A percentile compares a stretch with the other conserved stretches of the same genome.
These are phyloP conservation scores for Limnanthes douglasii DNA, from an alignment of 345 rosid genomes.

Conservation along the genomic window DNA sequence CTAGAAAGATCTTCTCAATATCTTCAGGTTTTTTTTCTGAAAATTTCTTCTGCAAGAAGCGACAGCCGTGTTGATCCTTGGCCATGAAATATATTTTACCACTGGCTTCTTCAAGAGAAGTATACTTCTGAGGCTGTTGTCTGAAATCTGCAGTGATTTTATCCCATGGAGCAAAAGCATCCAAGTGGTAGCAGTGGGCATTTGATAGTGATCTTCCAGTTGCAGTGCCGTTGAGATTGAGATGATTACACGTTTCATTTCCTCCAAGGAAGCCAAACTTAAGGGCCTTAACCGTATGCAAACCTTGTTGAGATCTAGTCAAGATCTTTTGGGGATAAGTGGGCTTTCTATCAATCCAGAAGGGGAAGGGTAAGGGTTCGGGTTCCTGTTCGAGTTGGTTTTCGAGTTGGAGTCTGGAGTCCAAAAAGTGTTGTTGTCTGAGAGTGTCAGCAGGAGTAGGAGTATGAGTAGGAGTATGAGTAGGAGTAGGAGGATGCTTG, in stretches of 20 bases:
- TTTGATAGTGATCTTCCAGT: constrained; percentile 22
- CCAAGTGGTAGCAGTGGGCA: constrained; percentile 21
- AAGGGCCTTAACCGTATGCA: constrained; percentile 26
- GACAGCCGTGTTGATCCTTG: constrained; percentile 70
- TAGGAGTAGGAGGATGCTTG: no score
- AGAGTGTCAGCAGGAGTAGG: constrained; percentile 16
- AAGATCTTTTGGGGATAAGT: constrained; percentile 46
- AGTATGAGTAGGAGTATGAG: no score
- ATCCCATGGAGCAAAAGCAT: constrained; percentile 20
- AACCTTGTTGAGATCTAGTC: constrained; percentile 37
- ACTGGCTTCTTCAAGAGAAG: constrained; percentile 33
- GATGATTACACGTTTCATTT: constrained; percentile 19
- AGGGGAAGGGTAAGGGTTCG: no score
- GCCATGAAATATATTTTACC: constrained; percentile 51
- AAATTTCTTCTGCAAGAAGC: constrained; percentile 52
- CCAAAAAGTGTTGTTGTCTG: constrained; percentile 33
- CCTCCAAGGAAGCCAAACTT: constrained; percentile 32
- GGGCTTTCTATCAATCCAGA: no score
- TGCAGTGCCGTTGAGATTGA: constrained; percentile 20
- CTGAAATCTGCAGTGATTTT: constrained; percentile 15
- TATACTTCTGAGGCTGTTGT: constrained; percentile 32
- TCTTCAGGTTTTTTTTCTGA: constrained; percentile 40
- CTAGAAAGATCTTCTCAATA: constrained; percentile 44
- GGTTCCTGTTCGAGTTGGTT: constrained; percentile 23
- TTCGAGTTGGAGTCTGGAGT: constrained; percentile 21